phyloP scores from a whole-genome alignment of 2,329 filamentous ascomycete species.

The Penicillium aurantiogriseum region DNA sequence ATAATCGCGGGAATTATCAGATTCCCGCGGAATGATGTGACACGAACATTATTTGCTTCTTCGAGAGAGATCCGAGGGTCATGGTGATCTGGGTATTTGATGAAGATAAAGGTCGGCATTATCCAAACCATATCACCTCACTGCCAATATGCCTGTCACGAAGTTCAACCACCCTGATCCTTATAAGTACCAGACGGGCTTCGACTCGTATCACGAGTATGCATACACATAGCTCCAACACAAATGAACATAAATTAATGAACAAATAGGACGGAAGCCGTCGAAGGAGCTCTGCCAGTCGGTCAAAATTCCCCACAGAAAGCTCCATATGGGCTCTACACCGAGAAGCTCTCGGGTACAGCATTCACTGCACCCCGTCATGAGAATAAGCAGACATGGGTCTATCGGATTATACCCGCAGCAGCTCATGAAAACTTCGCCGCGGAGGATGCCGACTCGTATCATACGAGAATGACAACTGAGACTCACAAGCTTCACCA shows the following conservation, averaged over 20 bases:
- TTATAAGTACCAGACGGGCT: slow-evolving; percentile 77
- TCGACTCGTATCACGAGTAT: slow-evolving; percentile 74
- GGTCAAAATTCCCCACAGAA: slow-evolving; percentile 82
- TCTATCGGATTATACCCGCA: slow-evolving; percentile 67
- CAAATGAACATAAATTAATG: neutral
- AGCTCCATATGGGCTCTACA: slow-evolving; percentile 73
- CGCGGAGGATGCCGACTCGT: slow-evolving; percentile 46
- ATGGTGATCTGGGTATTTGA: neutral
- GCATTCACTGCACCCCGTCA: slow-evolving; percentile 68
- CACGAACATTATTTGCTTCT: neutral
- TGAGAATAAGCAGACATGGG: slow-evolving; percentile 70
- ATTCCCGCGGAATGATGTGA: neutral
- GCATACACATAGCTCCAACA: slow-evolving; percentile 26
- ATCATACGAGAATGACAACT: slow-evolving; percentile 45
- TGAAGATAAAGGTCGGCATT: neutral
- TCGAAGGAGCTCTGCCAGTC: slow-evolving; percentile 70
- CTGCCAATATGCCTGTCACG: slow-evolving; percentile 59
- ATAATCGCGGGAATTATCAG: slow-evolving; percentile 11
- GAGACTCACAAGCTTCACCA: slow-evolving; percentile 61
- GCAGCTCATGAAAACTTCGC: slow-evolving; percentile 57
- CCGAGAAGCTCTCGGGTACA: slow-evolving; percentile 74
- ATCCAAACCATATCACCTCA: neutral
- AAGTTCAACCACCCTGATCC: slow-evolving; percentile 63
- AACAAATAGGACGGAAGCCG: slow-evolving; percentile 65
- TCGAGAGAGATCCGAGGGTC: neutral